A percentile compares a stretch with the other conserved stretches of the same genome.
These are phyloP conservation scores for Dalbergia cultrata DNA, from an alignment of 306 rosid genomes.

Conservation along the genomic window DNA sequence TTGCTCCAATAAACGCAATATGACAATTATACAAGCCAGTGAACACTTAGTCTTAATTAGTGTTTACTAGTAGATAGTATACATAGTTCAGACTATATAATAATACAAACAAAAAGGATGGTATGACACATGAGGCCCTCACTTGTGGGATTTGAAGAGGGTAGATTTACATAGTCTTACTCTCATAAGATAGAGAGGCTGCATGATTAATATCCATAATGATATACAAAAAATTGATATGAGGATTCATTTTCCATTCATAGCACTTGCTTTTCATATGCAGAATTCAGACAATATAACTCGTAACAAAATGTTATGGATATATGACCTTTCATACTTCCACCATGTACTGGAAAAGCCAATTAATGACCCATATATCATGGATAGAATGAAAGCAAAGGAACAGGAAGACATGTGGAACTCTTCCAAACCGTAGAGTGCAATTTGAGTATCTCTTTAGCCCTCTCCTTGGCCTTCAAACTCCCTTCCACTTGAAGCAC, in stretches of 20 bases:
- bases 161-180: too few relatives aligned
- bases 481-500: slow-evolving; percentile 64
- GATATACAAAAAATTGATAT: not conserved
- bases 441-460: slow-evolving; percentile 64
- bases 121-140: too few relatives aligned
- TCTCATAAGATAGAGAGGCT: too few relatives aligned
- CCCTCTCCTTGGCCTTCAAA: slow-evolving; percentile 66
- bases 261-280: slow-evolving; percentile 18
- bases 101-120: too few relatives aligned
- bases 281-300: not conserved
- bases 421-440: slow-evolving; percentile 73
- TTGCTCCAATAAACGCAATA: slow-evolving; percentile 20
- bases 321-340: not conserved
- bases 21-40: not conserved
- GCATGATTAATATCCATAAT: too few relatives aligned
- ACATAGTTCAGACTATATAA: not conserved
- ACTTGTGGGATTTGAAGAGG: too few relatives aligned
- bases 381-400: slow-evolving; percentile 63
- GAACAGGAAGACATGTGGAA: slow-evolving; percentile 62
- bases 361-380: slow-evolving; percentile 3
- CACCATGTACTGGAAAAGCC: not conserved
- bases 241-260: slow-evolving; percentile 22
- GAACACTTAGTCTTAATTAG: not conserved
- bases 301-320: not conserved
- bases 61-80: not conserved